Evolutionary conservation across 768 basidiomycete genomes (phyloP), one percentile per base, ranked within the genome.

Genomic region (Gautieria morchelliformis): DNA sequence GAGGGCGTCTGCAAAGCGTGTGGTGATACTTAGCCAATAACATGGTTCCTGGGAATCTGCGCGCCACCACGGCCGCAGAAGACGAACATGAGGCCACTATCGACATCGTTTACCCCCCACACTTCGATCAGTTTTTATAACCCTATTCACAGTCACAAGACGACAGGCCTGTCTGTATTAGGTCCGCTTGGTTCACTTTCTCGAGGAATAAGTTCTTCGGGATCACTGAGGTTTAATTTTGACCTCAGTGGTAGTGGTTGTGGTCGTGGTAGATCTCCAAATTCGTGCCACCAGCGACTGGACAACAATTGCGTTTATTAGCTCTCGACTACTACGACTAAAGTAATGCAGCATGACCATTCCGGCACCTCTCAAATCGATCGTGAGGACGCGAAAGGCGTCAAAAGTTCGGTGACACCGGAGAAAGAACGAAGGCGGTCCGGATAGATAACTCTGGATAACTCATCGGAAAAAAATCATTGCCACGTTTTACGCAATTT

Each of bases 41-140:
- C 56, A 39, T 20, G 56, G 50, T 57, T 57, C 56, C 56, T 49
- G 56, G 56, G 48, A 57, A 57, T 57, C 20, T 37, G 42, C 45
- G 46, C 56, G 56, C 56, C 56, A 57, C 56, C n/a, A 57, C 42
- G 56, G 47, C 48, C 35, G 48, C 37, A 46, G 30, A 32, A 55
- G 46, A 19, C 33, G 22, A 15, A 39, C 56, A 57, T 45, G 56
- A 57, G 56, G 56, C 46, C 5, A 55, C 27, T 40, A 33, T 30
- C n/a, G n/a, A n/a, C n/a, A n/a, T n/a, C 19, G 32, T 40, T 40
- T 20, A 37, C 14, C 35, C 37, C 19, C 51, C 33, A 39, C 32
- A 40, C 27, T 17, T 17, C 51, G 33, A 52, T 40, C 30, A 15
- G 17, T 35, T 52, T 35, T 10, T 37, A 52, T 40, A 7, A 17